Conservation (phyloP, 495 filamentous ascomycete genomes). For the Neurospora sp. region DNA sequence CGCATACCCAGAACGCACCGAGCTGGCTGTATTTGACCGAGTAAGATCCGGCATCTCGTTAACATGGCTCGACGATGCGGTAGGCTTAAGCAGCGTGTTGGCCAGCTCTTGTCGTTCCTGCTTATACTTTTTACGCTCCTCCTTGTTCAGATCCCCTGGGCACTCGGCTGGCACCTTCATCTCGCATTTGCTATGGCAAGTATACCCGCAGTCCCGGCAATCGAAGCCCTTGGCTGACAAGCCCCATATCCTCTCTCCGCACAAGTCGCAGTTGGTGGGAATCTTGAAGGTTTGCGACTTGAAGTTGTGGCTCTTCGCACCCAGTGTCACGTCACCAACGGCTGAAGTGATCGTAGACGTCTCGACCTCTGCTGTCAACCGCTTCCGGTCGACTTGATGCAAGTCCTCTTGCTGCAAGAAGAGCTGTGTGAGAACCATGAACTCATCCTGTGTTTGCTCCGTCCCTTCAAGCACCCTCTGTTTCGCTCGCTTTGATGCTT, state of each 20-base stretch:
- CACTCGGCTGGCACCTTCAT: conserved; percentile 97
- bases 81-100: conserved; percentile 42
- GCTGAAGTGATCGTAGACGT: conserved; percentile 74
- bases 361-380: conserved; percentile 83
- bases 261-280: conserved; percentile 95
- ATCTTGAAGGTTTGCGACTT: conserved; percentile 97
- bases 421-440: conserved; percentile 62
- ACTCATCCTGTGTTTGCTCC: conserved; percentile 69
- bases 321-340: conserved; percentile 84
- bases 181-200: conserved; percentile 96
- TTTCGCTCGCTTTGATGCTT: conserved; percentile 57
- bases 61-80: conserved; percentile 28
- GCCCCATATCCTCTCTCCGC: conserved; percentile 94
- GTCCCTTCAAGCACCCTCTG: conserved; percentile 67
- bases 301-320: conserved; percentile 91
- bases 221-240: conserved; percentile 91
- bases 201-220: conserved; percentile 93
- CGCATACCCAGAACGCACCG: conserved; percentile 80
- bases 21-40: conserved; percentile 87
- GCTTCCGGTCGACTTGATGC: conserved; percentile 78
- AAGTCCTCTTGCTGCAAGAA: conserved; percentile 74
- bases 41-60: conserved; percentile 49
- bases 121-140: conserved; percentile 89
- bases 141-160: conserved; percentile 85
- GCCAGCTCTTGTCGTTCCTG: conserved; percentile 68